A percentile compares a stretch with the other conserved stretches of the same genome.
phyloP scores from a whole-genome alignment of 2,329 filamentous ascomycete genomes.

The Paraconiothyrium brasiliense region DNA sequence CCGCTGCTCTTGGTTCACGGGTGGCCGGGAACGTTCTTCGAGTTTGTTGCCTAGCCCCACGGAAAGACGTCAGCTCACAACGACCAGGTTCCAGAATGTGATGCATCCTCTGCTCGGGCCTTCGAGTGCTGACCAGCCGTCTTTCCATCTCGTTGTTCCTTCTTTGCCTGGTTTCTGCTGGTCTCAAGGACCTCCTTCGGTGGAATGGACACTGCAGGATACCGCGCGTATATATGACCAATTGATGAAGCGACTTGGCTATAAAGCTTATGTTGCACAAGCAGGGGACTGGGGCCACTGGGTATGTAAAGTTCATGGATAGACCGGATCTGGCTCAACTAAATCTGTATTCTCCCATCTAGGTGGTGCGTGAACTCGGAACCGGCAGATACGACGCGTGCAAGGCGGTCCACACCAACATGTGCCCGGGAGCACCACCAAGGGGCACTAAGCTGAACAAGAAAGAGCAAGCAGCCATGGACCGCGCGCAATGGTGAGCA shows the following conservation, averaged over 20 bases:
- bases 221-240: constrained; percentile 48
- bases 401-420: constrained; percentile 54
- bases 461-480: constrained; percentile 45
- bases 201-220: constrained; percentile 56
- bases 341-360: not conserved
- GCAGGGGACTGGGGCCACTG: constrained; percentile 55
- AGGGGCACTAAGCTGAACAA: constrained; percentile 39
- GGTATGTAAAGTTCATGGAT: constrained; percentile 18
- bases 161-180: constrained; percentile 58
- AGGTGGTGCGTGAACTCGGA: constrained; percentile 50
- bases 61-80: not conserved
- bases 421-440: constrained; percentile 51
- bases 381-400: constrained; percentile 47
- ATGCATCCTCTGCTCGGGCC: constrained; percentile 49
- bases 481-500: constrained; percentile 40
- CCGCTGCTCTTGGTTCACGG: constrained; percentile 56
- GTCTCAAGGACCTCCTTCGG: constrained; percentile 28
- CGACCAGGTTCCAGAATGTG: constrained; percentile 40
- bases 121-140: constrained; percentile 29
- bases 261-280: constrained; percentile 51
- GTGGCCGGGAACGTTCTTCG: constrained; percentile 58
- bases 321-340: not conserved
- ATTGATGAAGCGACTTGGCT: constrained; percentile 50
- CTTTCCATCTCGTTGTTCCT: constrained; percentile 67
- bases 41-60: constrained; percentile 32